Conservation (phyloP, 129 eudicot species). For the Flaveria sonorensis region DNA sequence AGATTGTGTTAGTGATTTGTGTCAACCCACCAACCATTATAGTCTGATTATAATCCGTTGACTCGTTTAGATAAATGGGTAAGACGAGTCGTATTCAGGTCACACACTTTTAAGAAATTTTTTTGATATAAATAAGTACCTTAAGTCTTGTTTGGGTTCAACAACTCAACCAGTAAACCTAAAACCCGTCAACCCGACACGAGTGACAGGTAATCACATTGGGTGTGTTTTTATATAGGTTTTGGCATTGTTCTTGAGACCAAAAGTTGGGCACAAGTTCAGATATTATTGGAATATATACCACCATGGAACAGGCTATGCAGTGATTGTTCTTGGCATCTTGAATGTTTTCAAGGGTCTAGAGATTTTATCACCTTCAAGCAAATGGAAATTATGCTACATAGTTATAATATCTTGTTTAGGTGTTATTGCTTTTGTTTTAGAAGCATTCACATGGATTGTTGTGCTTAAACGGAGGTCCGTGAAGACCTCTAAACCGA, state of each 20-base stretch:
- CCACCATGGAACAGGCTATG: slow-evolving; percentile 73
- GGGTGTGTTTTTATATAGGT: slow-evolving; percentile 40
- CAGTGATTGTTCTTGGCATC: slow-evolving; percentile 63
- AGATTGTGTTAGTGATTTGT: no score
- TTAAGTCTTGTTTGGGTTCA: neutral
- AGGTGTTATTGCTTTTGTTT: slow-evolving; percentile 53
- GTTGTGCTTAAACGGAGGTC: slow-evolving; percentile 53
- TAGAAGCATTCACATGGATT: slow-evolving; percentile 76
- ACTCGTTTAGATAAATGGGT: neutral
- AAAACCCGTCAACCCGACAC: neutral
- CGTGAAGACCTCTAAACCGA: slow-evolving; percentile 52
- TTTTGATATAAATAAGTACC: neutral
- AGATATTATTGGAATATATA: slow-evolving; percentile 83
- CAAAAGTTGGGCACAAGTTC: slow-evolving; percentile 65
- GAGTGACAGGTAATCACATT: neutral
- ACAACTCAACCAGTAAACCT: neutral
- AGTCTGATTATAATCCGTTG: no score
- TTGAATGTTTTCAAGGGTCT: slow-evolving; percentile 84
- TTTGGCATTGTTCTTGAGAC: slow-evolving; percentile 75
- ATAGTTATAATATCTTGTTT: slow-evolving; percentile 40
- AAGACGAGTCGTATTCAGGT: neutral
- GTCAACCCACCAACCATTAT: no score
- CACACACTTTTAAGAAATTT: neutral
- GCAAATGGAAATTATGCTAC: slow-evolving; percentile 67
- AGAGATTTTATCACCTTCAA: slow-evolving; percentile 57